Conservation (phyloP, 129 eudicot genomes). For the Dittrichia graveolens region DNA sequence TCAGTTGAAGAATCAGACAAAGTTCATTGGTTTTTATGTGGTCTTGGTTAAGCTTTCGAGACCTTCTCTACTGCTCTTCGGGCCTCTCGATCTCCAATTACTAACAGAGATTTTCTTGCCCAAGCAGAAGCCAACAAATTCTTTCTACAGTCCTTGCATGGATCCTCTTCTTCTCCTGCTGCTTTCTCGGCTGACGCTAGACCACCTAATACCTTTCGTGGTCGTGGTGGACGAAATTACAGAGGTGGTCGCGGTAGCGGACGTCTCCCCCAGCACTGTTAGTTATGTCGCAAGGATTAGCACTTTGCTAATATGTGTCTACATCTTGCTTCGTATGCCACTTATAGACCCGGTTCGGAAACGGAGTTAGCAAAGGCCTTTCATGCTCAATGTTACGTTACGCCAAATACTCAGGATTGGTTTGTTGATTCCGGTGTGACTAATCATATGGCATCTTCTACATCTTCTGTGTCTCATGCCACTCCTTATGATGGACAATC, state of each 20-base stretch:
- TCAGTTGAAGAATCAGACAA: too few species aligned
- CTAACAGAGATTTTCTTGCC: background rate
- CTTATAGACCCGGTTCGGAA: background rate
- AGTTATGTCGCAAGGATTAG: background rate
- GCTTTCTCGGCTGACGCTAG: background rate
- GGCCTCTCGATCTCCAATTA: background rate
- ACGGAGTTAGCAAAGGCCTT: background rate
- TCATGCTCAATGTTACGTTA: background rate
- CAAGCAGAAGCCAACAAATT: background rate
- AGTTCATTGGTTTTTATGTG: too few species aligned
- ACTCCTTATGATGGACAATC: background rate
- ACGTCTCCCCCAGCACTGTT: background rate
- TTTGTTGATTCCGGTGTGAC: background rate
- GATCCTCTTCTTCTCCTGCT: background rate
- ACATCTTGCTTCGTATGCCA: background rate
- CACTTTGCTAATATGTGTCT: background rate
- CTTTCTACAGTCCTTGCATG: background rate
- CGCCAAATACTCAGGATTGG: background rate
- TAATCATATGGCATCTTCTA: background rate
- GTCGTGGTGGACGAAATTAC: background rate
- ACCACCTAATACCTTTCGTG: background rate
- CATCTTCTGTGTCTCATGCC: background rate
- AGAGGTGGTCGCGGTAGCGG: background rate
- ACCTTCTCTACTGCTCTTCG: background rate
- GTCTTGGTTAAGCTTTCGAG: background rate